These are phyloP conservation scores for Mycosphaerella sp. DNA, from an alignment of 2,329 filamentous ascomycete species.

Conservation along the genomic window DNA sequence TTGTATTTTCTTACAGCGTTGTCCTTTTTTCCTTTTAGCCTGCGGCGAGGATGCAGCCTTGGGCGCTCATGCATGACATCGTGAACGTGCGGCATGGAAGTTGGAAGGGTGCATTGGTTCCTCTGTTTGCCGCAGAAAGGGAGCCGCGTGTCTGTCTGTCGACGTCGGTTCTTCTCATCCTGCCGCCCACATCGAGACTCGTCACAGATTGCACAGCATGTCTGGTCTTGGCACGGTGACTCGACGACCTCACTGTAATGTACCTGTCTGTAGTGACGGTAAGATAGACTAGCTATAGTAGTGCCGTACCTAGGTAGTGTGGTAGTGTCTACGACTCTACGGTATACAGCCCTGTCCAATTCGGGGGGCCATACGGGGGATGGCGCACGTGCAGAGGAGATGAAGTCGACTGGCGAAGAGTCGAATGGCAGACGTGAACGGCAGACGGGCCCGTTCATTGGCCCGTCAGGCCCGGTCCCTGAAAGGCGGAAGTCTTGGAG, in stretches of 20 bases:
- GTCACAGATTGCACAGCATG: slow-evolving; percentile 3
- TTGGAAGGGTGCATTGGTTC: neutral
- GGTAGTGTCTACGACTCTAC: no score
- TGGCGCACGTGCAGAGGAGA: slow-evolving; percentile 4
- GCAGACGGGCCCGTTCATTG: neutral
- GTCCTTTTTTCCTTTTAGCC: neutral
- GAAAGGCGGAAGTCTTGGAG: neutral
- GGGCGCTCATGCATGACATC: slow-evolving; percentile 14
- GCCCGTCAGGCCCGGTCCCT: neutral
- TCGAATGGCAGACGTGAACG: neutral
- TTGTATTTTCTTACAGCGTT: no score
- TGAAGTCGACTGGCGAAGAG: slow-evolving; percentile 4
- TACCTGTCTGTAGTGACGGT: no score
- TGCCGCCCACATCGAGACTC: neutral
- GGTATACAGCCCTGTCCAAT: no score
- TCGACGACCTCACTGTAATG: no score
- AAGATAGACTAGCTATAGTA: no score
- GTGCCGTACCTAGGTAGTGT: no score
- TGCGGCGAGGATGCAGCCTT: neutral
- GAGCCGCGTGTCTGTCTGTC: neutral
- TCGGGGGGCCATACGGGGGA: no score
- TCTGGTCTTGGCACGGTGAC: neutral
- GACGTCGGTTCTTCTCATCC: neutral
- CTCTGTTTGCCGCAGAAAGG: neutral
- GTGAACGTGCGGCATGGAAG: slow-evolving; percentile 12